These are phyloP conservation scores for Xylariaceae sp. DNA, from an alignment of 2,329 filamentous ascomycete species.

Conservation along the genomic window DNA sequence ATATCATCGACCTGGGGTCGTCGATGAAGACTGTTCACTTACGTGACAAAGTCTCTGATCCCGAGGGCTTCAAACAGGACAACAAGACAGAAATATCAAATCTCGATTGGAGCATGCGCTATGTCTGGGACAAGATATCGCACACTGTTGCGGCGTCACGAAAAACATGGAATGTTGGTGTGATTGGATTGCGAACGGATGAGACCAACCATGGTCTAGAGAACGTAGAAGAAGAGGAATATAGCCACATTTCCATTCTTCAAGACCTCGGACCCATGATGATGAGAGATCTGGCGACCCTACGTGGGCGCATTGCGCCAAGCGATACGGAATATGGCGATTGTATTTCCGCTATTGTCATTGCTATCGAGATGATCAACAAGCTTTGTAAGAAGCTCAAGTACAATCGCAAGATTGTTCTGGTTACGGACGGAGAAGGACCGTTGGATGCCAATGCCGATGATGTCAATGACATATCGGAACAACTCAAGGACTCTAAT, in stretches of 20 bases:
- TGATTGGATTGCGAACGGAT: conserved; percentile 80
- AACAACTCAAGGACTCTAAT: conserved; percentile 68
- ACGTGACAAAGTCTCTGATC: conserved; percentile 70
- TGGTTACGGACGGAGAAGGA: conserved; percentile 79
- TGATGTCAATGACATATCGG: conserved; percentile 64
- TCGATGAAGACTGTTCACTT: conserved; percentile 74
- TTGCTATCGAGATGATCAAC: conserved; percentile 83
- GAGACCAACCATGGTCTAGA: conserved; percentile 66
- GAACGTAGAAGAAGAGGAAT: conserved; percentile 66
- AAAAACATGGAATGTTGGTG: conserved; percentile 71
- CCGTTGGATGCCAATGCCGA: conserved; percentile 68
- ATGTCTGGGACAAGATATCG: conserved; percentile 91
- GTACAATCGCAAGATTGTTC: conserved; percentile 73
- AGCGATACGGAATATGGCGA: conserved; percentile 71
- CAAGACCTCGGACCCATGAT: conserved; percentile 59
- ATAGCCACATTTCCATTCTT: conserved; percentile 76
- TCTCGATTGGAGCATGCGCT: conserved; percentile 84
- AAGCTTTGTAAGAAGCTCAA: conserved; percentile 77
- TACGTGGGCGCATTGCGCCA: conserved; percentile 62
- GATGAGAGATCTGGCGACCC: conserved; percentile 64
- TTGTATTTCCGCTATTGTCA: conserved; percentile 78
- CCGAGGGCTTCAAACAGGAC: no score
- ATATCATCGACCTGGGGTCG: conserved; percentile 80
- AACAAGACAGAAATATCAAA: no score
- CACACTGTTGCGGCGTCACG: conserved; percentile 64